These are phyloP conservation scores for Pseudogymnoascus sp. DNA, from an alignment of 2,329 filamentous ascomycete genomes.

Conservation along the genomic window DNA sequence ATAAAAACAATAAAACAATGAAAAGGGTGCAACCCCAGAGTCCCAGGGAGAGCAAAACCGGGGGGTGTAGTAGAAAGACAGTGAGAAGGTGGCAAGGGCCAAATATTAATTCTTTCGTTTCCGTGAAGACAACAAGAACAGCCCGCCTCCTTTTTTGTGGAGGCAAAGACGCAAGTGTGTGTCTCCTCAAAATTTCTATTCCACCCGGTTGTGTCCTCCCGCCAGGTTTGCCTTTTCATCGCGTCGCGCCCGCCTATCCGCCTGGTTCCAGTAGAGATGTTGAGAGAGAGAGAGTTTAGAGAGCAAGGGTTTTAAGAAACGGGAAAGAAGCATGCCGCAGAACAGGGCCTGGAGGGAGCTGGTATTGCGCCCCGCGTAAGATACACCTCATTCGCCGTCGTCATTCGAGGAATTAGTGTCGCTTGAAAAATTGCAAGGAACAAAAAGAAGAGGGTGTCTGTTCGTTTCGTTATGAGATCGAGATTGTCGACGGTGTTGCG, in stretches of 20 bases:
- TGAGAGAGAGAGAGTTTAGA: not conserved
- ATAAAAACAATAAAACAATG: conserved; percentile 6
- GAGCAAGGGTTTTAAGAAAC: conserved; percentile 1
- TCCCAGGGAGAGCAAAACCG: not conserved
- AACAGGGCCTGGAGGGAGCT: conserved; percentile 3
- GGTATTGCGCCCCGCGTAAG: conserved; percentile 1
- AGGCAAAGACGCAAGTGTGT: not conserved
- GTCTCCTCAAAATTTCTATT: not conserved
- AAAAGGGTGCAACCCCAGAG: not conserved
- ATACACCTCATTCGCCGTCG: conserved; percentile 6
- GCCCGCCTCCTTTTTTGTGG: not conserved
- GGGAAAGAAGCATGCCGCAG: not conserved
- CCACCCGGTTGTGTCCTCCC: not conserved
- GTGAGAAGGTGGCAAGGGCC: conserved; percentile 5
- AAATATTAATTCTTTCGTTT: conserved; percentile 6
- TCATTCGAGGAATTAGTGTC: conserved; percentile 10
- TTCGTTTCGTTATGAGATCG: conserved; percentile 9
- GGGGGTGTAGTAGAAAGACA: not conserved
- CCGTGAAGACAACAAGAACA: conserved; percentile 8
- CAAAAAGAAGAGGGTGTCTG: conserved; percentile 8
- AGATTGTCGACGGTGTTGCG: not conserved
- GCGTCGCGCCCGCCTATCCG: conserved; percentile 5
- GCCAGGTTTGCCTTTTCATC: not conserved
- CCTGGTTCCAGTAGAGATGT: conserved; percentile 7
- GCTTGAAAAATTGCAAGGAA: conserved; percentile 10